A percentile compares a stretch with the other conserved stretches of the same genome.
Conservation (phyloP, 768 basidiomycete species). For the Jaapia argillacea region DNA sequence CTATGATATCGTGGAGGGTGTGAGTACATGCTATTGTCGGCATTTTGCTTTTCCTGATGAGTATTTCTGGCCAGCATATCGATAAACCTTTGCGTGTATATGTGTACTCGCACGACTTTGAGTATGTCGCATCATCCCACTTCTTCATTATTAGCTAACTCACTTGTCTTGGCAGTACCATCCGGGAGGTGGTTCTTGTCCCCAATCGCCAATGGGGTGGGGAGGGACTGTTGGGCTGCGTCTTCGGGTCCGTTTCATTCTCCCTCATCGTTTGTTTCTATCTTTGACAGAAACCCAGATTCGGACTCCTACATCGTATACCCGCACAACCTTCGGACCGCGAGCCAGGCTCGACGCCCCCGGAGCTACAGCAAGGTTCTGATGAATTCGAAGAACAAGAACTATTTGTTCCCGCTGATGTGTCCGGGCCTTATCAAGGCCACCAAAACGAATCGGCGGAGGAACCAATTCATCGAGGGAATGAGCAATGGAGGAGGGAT, state of each 20-base stretch:
- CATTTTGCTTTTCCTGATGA: no score
- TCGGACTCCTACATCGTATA: constrained; percentile 88
- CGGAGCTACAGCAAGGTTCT: constrained; percentile 35
- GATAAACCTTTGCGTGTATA: constrained; percentile 92
- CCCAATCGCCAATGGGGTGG: constrained; percentile 98
- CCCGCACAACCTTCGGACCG: constrained; percentile 64
- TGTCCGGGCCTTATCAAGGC: constrained; percentile 13
- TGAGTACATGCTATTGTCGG: no score
- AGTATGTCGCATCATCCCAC: constrained; percentile 42
- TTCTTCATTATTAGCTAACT: constrained; percentile 2
- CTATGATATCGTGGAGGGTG: constrained; percentile 90
- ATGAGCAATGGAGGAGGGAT: no score
- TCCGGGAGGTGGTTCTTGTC: constrained; percentile 88
- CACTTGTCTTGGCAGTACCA: constrained; percentile 43
- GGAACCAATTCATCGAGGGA: no score
- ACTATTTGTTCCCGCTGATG: constrained; percentile 67
- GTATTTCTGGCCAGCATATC: constrained; percentile 84
- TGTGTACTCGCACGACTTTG: constrained; percentile 95
- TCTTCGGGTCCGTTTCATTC: constrained; percentile 67
- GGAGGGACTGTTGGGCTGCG: constrained; percentile 89
- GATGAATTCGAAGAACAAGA: constrained; percentile 53
- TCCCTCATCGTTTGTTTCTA: constrained; percentile 1
- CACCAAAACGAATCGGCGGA: no score
- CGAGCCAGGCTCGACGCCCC: constrained; percentile 44
- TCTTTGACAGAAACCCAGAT: constrained; percentile 36